phyloP scores from a whole-genome alignment of 78 protist genomes.

The Dictyostelium citrinum region DNA sequence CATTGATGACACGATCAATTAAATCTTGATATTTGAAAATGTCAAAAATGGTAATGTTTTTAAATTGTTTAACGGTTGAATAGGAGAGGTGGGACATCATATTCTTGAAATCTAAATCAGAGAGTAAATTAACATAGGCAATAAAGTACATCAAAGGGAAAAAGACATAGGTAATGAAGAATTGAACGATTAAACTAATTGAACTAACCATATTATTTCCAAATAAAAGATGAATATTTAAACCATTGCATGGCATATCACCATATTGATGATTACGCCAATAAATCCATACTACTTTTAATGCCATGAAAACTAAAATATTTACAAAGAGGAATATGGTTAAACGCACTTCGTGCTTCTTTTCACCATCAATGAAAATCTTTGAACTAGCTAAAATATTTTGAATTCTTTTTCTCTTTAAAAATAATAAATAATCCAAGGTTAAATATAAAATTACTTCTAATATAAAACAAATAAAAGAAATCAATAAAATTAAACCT shows the following conservation, averaged over 20 bases:
- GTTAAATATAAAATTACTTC: background rate
- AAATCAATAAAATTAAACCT: background rate
- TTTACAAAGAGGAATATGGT: background rate
- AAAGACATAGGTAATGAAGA: background rate
- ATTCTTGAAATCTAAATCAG: slow-evolving; percentile 8
- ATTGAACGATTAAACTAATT: background rate
- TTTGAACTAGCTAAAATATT: background rate
- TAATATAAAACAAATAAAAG: background rate
- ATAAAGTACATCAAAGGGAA: slow-evolving; percentile 3
- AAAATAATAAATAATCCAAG: background rate
- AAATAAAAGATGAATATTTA: background rate
- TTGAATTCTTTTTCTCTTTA: slow-evolving; percentile 15
- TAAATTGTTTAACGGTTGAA: background rate
- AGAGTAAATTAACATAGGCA: background rate
- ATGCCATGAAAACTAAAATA: background rate
- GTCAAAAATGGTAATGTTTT: background rate
- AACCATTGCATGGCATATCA: background rate
- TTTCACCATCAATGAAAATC: background rate
- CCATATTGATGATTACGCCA: background rate
- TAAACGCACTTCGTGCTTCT: background rate
- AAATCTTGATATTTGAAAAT: background rate
- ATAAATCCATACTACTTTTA: background rate
- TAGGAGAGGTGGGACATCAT: background rate
- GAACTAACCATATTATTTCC: background rate
- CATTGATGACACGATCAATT: background rate